phyloP scores from a whole-genome alignment of 345 rosid species.

The Microcos paniculata region DNA sequence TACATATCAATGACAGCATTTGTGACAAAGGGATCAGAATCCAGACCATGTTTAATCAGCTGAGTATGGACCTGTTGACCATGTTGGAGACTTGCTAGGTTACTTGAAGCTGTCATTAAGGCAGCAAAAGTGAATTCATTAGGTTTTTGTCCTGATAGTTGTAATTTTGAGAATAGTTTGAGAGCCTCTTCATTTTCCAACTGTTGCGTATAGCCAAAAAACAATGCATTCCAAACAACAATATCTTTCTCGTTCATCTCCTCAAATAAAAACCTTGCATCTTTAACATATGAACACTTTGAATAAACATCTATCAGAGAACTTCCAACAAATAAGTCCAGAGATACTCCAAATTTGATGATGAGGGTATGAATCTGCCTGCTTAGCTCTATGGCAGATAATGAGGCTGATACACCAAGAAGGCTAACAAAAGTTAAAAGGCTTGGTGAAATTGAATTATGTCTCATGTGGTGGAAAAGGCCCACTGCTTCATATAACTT shows the following conservation, averaged over 20 bases:
- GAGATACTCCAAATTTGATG: constrained; percentile 49
- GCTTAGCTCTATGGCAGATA: constrained; percentile 47
- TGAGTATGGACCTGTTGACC: constrained; percentile 70
- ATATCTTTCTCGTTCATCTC: constrained; percentile 65
- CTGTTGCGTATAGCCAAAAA: constrained; percentile 62
- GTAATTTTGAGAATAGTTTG: constrained; percentile 48
- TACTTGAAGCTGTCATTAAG: constrained; percentile 60
- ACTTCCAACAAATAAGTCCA: constrained; percentile 54
- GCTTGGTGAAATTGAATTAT: constrained; percentile 44
- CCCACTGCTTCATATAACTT: constrained; percentile 49
- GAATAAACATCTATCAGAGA: constrained; percentile 69
- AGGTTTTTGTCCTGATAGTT: constrained; percentile 46
- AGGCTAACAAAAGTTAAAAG: constrained; percentile 74
- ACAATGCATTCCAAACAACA: constrained; percentile 80
- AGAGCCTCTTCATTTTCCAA: constrained; percentile 64
- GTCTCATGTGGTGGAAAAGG: constrained; percentile 62
- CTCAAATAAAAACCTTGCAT: constrained; percentile 64
- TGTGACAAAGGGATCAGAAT: constrained; percentile 48
- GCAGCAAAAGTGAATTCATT: constrained; percentile 65
- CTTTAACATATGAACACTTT: constrained; percentile 46
- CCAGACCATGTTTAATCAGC: constrained; percentile 44
- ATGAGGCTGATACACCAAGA: constrained; percentile 58
- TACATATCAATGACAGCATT: constrained; percentile 77
- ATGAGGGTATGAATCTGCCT: constrained; percentile 69
- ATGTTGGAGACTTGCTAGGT: constrained; percentile 56